phyloP scores from a whole-genome alignment of 164 flowering plant species.

The Echeveria elegans region DNA sequence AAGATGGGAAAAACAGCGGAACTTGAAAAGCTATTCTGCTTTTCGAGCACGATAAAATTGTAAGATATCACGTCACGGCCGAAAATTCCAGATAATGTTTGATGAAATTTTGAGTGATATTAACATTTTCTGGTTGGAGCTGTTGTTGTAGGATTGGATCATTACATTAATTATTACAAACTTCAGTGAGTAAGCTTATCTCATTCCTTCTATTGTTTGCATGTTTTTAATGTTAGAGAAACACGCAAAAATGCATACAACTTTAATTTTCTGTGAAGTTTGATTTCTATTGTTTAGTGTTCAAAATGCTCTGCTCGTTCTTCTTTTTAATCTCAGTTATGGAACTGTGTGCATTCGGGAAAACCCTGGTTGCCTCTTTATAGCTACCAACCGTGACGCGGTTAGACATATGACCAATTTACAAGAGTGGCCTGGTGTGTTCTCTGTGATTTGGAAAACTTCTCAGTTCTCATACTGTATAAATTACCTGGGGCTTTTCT shows the following conservation, averaged over 20 bases:
- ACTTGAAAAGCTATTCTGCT: conserved; percentile 40
- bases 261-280: too few relatives aligned
- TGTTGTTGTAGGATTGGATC: conserved; percentile 91
- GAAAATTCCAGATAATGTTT: conserved; percentile 3
- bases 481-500: neutral
- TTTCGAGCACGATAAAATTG: conserved; percentile 79
- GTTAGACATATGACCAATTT: conserved; percentile 68
- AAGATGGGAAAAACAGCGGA: conserved; percentile 56
- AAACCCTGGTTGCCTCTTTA: conserved; percentile 85
- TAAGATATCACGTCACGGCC: conserved; percentile 29
- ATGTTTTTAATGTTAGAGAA: neutral
- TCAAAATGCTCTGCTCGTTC: neutral
- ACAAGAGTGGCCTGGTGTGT: conserved; percentile 93
- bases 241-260: too few relatives aligned
- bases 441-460: neutral
- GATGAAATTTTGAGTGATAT: too few relatives aligned
- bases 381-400: conserved; percentile 93
- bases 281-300: neutral
- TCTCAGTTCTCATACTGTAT: neutral
- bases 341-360: conserved; percentile 86
- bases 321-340: conserved; percentile 43
- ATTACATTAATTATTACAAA: conserved; percentile 75
- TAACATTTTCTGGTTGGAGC: conserved; percentile 74
- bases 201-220: conserved; percentile 8
- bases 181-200: conserved; percentile 60